Evolutionary conservation across 2,329 filamentous ascomycete genomes (phyloP).

Genomic region (Grosmannia clavigera): DNA sequence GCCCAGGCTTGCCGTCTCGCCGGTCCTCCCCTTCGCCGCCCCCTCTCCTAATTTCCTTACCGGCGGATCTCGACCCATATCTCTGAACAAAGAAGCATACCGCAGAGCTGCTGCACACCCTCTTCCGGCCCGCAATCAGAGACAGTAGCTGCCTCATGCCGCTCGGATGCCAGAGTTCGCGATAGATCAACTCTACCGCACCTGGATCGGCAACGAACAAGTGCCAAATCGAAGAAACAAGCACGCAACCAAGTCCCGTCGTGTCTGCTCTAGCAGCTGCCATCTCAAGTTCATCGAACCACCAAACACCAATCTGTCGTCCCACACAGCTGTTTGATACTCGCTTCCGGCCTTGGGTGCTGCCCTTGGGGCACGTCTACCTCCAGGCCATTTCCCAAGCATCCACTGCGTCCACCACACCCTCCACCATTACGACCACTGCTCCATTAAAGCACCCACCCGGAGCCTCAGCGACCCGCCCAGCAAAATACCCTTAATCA

Average conservation of each 20-base stretch:
- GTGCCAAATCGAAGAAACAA: slow-evolving; percentile 7
- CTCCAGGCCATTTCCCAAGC: slow-evolving; percentile 12
- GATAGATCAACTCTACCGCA: slow-evolving; percentile 38
- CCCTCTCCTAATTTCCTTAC: neutral
- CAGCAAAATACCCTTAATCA: neutral
- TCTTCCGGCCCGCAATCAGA: slow-evolving; percentile 1
- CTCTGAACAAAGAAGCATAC: neutral
- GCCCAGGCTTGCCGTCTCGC: neutral
- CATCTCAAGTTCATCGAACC: neutral
- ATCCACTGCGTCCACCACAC: slow-evolving; percentile 1
- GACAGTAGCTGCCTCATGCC: slow-evolving; percentile 22
- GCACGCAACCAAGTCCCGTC: neutral
- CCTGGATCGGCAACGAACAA: slow-evolving; percentile 33
- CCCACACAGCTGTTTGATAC: slow-evolving; percentile 29
- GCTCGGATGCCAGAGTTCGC: slow-evolving; percentile 42
- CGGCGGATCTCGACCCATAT: neutral
- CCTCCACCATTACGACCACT: slow-evolving; percentile 7
- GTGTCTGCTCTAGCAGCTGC: neutral
- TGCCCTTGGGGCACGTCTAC: slow-evolving; percentile 25
- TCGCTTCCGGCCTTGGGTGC: slow-evolving; percentile 22
- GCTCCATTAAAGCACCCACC: slow-evolving; percentile 16
- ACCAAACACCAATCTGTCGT: slow-evolving; percentile 14
- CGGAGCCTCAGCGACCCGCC: neutral
- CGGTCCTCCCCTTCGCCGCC: neutral
- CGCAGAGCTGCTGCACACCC: neutral